phyloP scores from a whole-genome alignment of 495 filamentous ascomycete genomes.

The Aspergillus nanangensis region DNA sequence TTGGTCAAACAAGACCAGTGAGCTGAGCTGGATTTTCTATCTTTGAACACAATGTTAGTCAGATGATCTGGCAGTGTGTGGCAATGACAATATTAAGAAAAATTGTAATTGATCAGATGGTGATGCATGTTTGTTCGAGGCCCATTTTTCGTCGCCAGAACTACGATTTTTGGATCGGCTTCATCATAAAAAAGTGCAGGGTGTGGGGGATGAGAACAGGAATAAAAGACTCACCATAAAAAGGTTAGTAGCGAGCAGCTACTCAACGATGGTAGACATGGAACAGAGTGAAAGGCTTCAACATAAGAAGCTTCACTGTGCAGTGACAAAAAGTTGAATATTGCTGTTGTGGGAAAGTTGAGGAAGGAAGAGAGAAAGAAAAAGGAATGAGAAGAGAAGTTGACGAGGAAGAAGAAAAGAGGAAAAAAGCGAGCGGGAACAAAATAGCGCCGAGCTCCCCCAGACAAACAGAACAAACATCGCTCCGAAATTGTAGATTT shows the following conservation, averaged over 20 bases:
- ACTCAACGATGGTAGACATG: not conserved
- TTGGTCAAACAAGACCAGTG: not conserved
- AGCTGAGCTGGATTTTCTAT: not conserved
- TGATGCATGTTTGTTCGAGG: conserved; percentile 98
- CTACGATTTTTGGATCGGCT: conserved; percentile 53
- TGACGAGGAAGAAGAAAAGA: conserved; percentile 22
- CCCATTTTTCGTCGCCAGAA: conserved; percentile 76
- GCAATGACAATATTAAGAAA: not conserved
- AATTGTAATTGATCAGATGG: conserved; percentile 73
- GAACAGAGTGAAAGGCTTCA: not conserved
- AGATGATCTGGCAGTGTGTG: not conserved
- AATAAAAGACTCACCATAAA: conserved; percentile 28
- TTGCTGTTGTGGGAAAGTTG: too few relatives aligned
- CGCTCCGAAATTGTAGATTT: conserved; percentile 31
- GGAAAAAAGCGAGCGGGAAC: conserved; percentile 18
- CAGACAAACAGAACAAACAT: conserved; percentile 42
- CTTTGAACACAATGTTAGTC: not conserved
- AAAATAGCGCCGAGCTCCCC: conserved; percentile 15
- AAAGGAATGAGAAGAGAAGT: conserved; percentile 25
- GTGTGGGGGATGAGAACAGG: conserved; percentile 9
- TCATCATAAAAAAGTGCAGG: conserved; percentile 53
- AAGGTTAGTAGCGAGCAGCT: conserved; percentile 10
- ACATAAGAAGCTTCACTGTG: conserved; percentile 15
- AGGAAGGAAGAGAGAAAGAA: conserved; percentile 13
- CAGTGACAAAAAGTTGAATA: not conserved